Percentiles rank a stretch among this genome's conserved stretches.
These are phyloP conservation scores for Neofusicoccum sp. DNA, from an alignment of 2,329 filamentous ascomycete species.

Conservation along the genomic window DNA sequence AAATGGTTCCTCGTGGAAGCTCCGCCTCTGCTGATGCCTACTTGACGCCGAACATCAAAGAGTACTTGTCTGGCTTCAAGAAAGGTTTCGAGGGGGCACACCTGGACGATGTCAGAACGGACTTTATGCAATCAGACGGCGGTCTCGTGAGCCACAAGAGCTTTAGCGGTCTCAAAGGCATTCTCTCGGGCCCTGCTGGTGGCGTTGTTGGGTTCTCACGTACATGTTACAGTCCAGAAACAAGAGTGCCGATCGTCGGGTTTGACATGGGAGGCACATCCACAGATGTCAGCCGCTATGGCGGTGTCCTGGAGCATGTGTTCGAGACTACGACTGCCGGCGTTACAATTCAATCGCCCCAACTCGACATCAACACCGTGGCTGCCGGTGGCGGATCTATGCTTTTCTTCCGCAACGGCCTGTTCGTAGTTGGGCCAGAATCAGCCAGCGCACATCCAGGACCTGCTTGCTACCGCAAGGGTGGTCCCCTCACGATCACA, in stretches of 20 bases:
- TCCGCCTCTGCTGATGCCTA: constrained; percentile 34
- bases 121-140: constrained; percentile 65
- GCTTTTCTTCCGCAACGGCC: constrained; percentile 84
- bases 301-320: constrained; percentile 84
- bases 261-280: constrained; percentile 97
- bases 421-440: constrained; percentile 89
- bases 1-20: constrained; percentile 29
- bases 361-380: constrained; percentile 93
- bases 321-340: constrained; percentile 93
- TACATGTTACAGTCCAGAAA: constrained; percentile 83
- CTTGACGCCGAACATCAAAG: constrained; percentile 30
- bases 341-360: constrained; percentile 87
- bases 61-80: constrained; percentile 30
- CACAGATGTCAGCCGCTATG: constrained; percentile 88
- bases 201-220: constrained; percentile 94
- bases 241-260: constrained; percentile 83
- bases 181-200: constrained; percentile 87
- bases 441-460: constrained; percentile 88
- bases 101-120: constrained; percentile 59
- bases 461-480: constrained; percentile 88
- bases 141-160: constrained; percentile 57
- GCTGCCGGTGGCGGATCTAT: constrained; percentile 85
- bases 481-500: constrained; percentile 84
- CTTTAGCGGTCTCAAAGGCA: constrained; percentile 83
- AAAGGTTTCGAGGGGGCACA: constrained; percentile 45